Evolutionary conservation across 331 rosid species (phyloP).

Genomic region (Quercus tomentella): DNA sequence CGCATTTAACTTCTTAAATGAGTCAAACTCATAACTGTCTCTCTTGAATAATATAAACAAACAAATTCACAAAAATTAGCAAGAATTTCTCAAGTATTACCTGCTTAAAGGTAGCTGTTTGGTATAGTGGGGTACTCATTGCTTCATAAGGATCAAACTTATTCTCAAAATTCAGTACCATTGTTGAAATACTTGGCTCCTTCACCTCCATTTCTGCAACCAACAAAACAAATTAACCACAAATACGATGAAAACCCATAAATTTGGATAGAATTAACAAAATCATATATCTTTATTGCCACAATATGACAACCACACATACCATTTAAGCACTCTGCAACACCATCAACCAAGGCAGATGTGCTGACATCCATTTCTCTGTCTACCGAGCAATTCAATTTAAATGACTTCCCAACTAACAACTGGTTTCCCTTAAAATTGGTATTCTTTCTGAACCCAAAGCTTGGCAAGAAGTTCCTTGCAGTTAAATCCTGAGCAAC

Average conservation of each 20-base stretch:
- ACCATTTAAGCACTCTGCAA: slow-evolving; percentile 44
- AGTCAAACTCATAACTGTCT: not conserved
- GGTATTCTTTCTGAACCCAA: slow-evolving; percentile 25
- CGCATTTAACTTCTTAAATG: not conserved
- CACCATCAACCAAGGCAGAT: slow-evolving; percentile 40
- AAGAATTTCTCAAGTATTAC: slow-evolving; percentile 24
- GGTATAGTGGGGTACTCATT: slow-evolving; percentile 77
- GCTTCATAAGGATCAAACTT: slow-evolving; percentile 80
- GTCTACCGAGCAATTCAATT: slow-evolving; percentile 47
- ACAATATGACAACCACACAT: slow-evolving; percentile 9
- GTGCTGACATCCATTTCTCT: slow-evolving; percentile 55
- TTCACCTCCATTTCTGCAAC: slow-evolving; percentile 43
- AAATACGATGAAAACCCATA: not conserved
- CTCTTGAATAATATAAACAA: not conserved
- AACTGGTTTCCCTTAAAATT: slow-evolving; percentile 23
- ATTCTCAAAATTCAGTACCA: slow-evolving; percentile 71
- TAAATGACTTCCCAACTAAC: slow-evolving; percentile 27
- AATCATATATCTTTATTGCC: not conserved
- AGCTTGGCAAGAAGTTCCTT: slow-evolving; percentile 28
- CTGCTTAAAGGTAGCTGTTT: slow-evolving; percentile 96
- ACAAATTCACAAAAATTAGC: not conserved
- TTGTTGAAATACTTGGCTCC: slow-evolving; percentile 72
- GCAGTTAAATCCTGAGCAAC: slow-evolving; percentile 29
- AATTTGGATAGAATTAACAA: not conserved
- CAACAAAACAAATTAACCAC: slow-evolving; percentile 8